These are phyloP conservation scores for Xylariaceae sp. DNA, from an alignment of 2,329 filamentous ascomycete genomes.

Conservation along the genomic window DNA sequence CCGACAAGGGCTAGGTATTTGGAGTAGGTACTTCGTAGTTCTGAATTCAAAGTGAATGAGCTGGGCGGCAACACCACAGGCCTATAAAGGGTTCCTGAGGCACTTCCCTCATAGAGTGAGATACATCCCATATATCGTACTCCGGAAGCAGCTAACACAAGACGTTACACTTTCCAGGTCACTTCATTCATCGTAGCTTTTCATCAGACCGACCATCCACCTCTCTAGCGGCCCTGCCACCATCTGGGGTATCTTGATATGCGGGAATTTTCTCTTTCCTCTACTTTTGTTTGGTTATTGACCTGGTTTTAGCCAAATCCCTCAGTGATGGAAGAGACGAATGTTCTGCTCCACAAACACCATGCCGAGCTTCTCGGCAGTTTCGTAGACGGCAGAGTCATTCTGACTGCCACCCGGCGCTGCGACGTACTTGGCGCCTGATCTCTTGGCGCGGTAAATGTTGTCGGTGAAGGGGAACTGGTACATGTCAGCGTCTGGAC, in stretches of 20 bases:
- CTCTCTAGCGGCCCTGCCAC: background rate
- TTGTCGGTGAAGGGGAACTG: constrained; percentile 99
- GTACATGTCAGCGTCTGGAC: constrained; percentile 1
- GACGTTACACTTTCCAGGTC: background rate
- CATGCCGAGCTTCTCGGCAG: constrained; percentile 84
- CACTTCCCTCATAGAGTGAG: no score
- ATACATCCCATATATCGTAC: background rate
- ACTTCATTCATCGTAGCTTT: background rate
- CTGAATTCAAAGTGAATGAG: no score
- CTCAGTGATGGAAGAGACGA: constrained; percentile 89
- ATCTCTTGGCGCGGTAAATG: constrained; percentile 81
- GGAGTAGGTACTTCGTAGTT: no score
- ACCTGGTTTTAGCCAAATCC: background rate
- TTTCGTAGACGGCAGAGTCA: constrained; percentile 73
- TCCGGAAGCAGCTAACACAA: no score
- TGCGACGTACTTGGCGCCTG: constrained; percentile 91
- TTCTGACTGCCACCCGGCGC: constrained; percentile 88
- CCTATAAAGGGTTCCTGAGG: no score
- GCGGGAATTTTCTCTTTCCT: background rate
- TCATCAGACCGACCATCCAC: background rate
- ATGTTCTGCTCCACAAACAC: constrained; percentile 94
- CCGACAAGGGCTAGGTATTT: no score
- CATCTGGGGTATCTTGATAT: background rate
- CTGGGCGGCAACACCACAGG: no score
- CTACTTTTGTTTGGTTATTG: background rate